A percentile compares a stretch with the other conserved stretches of the same genome.
These are phyloP conservation scores for Ceratobasidium sp. DNA, from an alignment of 1,284 basidiomycete species.

Conservation along the genomic window DNA sequence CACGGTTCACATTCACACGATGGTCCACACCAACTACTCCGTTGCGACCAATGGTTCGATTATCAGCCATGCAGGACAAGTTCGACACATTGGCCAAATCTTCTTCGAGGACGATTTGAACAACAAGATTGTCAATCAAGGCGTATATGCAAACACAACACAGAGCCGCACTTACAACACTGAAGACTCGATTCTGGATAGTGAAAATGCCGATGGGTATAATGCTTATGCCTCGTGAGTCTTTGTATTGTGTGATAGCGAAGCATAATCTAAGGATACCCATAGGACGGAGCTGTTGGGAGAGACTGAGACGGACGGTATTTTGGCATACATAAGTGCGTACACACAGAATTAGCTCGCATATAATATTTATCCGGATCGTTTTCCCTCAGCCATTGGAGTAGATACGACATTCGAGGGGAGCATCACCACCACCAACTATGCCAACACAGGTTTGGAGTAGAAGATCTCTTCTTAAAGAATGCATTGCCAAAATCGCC, in stretches of 20 bases:
- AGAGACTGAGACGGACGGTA: conserved; percentile 9
- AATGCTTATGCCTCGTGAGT: conserved; percentile 45
- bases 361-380: too few species aligned
- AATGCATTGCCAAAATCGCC: too few species aligned
- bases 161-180: conserved; percentile 47
- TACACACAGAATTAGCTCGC: background rate
- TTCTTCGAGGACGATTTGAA: conserved; percentile 71
- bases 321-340: conserved; percentile 34
- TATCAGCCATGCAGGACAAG: conserved; percentile 54
- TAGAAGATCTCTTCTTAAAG: too few species aligned
- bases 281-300: conserved; percentile 16
- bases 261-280: background rate
- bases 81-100: conserved; percentile 67
- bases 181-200: conserved; percentile 46
- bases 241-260: background rate
- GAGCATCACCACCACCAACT: conserved; percentile 4
- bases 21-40: conserved; percentile 47
- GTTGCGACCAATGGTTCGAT: conserved; percentile 50
- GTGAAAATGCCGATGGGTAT: conserved; percentile 47
- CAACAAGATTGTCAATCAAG: conserved; percentile 48
- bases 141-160: conserved; percentile 47
- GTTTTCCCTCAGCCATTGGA: conserved; percentile 14
- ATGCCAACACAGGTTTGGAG: conserved; percentile 16
- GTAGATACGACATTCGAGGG: conserved; percentile 2
- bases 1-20: conserved; percentile 56